Base-by-base conservation (phyloP, 208 protist genomes). In the Wallacemonas sp. region DNA sequence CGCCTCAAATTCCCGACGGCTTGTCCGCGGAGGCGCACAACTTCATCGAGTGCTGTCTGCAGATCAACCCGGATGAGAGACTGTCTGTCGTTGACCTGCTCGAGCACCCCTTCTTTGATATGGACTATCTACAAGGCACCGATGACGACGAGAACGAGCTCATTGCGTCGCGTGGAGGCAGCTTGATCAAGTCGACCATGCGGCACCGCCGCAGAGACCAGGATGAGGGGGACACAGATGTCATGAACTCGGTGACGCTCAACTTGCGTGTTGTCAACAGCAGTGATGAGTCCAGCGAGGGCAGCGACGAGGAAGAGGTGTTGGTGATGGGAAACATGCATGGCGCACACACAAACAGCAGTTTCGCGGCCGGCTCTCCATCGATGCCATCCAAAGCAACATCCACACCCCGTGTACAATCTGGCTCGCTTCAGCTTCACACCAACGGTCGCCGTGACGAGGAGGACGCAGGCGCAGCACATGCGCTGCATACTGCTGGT, bases 61-160 rank as follows among this genome's bases (percentile, higher is more conserved):
- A 60, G 24, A 30, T 93, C 5, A 74, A 96, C 67, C 83, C 86
- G 3, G 72, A 76, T 9, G 74, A 87, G 51, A 79, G 90, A 11
- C 64, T 71, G 15, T 80, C 66, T n/a, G 82, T 87, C 22, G 47
- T 75, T 15, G 60, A 84, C 54, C 70, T 96, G 60, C 75, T 96
- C 36, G 58, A 86, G 45, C 90, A 96, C 70, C 72, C 82, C 12
- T 94, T 96, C 62, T 89, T 94, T 55, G 70, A 70, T 31, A 56
- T 83, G 31, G 77, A 83, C 46, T 66, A 70, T 21, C 63, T 77
- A 42, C 60, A 2, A 2, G 27, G 22, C 27, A 31, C 72, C 27
- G 60, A 65, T 36, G 47, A 71, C 15, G 74, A 82, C 33, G 79
- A 87, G 11, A 72, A 80, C 33, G 74, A 84, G 34, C 14, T 85